Evolutionary conservation across 305 asterid species (phyloP), one percentile per base, ranked within the genome.

Genomic region (Fraxinus sp.): DNA sequence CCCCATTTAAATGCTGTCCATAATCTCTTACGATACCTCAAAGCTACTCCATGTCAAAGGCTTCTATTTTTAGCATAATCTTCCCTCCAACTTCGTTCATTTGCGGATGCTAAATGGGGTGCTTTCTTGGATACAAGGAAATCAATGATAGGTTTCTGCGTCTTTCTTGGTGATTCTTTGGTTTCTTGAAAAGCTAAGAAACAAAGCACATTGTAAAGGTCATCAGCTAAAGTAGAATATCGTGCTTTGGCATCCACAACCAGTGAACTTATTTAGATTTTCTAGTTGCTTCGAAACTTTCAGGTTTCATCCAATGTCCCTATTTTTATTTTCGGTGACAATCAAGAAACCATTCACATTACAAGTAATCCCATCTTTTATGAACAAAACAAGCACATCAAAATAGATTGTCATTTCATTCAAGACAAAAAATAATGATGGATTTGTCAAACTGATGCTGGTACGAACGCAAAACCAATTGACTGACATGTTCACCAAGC

Each of bases 241-340:
- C 16, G 16, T 41, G 14, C 52, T 10, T 10, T 41, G 4, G 52
- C 52, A 2, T 2, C 16, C 14, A 41, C 52, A 2, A 41, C 52
- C 16, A 41, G 1, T 41, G 52, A 41, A 41, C 16, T 41, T 11
- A 41, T 41, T 41, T 10, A 1, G 87, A 86, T 84, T 84, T 84
- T 85, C 79, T 81, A 84, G 41, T 80, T 79, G 77, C 85, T 41
- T 41, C 52, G 16, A 11, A 0, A 41, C 14, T 41, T 41, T 41
- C 16, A 10, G 4, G 14, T 41, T 41, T 41, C 52, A 2, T 41
- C 52, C 14, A 10, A 11, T 41, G 52, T 0, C 3, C 4, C 0
- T 10, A 1, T 11, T 41, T 3, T 41, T 2, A 41, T 41, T 41
- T 41, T 41, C 52, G 2, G 16, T 2, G 10, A 37, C 10, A 37